These are phyloP conservation scores for Nakaseomyces kungkrabaensis DNA, from an alignment of 1,139 yeast genomes.

Conservation along the genomic window DNA sequence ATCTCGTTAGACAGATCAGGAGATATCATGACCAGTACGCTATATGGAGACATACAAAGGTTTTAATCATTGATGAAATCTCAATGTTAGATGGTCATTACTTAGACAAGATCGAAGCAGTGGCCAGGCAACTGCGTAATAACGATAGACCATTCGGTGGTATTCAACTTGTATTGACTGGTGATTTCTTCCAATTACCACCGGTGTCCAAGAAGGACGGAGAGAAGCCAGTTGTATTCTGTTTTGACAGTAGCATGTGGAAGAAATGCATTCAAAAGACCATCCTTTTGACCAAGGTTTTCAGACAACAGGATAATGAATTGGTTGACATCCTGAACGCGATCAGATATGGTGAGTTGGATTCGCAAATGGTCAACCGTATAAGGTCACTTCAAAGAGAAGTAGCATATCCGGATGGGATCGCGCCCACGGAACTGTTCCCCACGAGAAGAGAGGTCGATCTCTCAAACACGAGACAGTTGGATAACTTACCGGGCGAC, in stretches of 20 bases:
- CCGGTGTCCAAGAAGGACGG: conserved; percentile 46
- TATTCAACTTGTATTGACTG: conserved; percentile 65
- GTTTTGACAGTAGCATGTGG: conserved; percentile 57
- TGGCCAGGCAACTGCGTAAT: conserved; percentile 48
- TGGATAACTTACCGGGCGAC: conserved; percentile 38
- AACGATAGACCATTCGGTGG: conserved; percentile 62
- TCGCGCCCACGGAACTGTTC: conserved; percentile 70
- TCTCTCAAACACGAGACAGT: conserved; percentile 48
- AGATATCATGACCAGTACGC: conserved; percentile 37
- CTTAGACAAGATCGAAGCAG: conserved; percentile 51
- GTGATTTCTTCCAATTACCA: conserved; percentile 81
- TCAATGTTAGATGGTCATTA: conserved; percentile 71
- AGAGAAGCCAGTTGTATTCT: conserved; percentile 34
- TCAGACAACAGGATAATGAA: conserved; percentile 58
- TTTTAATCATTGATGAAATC: conserved; percentile 67
- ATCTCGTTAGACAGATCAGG: conserved; percentile 38
- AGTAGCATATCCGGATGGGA: conserved; percentile 57
- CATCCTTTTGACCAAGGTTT: conserved; percentile 51
- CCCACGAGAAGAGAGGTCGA: conserved; percentile 72
- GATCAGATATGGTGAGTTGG: conserved; percentile 55
- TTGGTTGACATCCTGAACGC: conserved; percentile 68
- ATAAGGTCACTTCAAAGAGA: conserved; percentile 44
- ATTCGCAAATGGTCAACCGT: conserved; percentile 35
- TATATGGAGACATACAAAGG: conserved; percentile 54
- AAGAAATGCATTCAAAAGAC: conserved; percentile 42